phyloP scores from a whole-genome alignment of 176 grass and related monocot genomes.

The Triticum timopheevii region DNA sequence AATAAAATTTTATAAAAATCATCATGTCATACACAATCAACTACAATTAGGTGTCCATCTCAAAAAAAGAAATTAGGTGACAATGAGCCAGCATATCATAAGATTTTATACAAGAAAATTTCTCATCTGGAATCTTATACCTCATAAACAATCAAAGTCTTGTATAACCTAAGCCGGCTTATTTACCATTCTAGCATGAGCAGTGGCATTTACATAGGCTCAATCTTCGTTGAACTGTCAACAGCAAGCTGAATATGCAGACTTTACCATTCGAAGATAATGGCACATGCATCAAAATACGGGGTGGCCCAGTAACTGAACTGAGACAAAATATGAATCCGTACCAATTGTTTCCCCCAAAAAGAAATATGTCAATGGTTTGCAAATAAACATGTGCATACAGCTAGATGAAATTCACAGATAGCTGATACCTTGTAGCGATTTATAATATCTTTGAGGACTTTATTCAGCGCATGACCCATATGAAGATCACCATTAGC shows the following conservation, averaged over 20 bases:
- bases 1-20: background rate
- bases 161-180: background rate
- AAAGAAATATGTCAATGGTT: background rate
- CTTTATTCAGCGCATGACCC: slow-evolving; percentile 95
- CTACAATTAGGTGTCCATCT: slow-evolving; percentile 11
- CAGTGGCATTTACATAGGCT: background rate
- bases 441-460: slow-evolving; percentile 98
- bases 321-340: background rate
- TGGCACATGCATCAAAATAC: background rate
- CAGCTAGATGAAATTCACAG: slow-evolving; percentile 13
- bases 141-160: background rate
- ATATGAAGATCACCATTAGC: slow-evolving; percentile 97
- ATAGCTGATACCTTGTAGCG: slow-evolving; percentile 77
- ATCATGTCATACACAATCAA: background rate
- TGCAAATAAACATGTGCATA: slow-evolving; percentile 11
- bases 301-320: background rate
- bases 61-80: background rate
- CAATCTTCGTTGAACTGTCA: background rate
- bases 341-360: background rate
- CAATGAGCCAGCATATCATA: background rate
- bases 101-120: background rate
- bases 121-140: background rate
- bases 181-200: background rate
- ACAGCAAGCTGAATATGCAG: background rate
- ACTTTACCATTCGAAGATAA: slow-evolving; percentile 3